These are phyloP conservation scores for Aspergillus asperescens DNA, from an alignment of 495 filamentous ascomycete species.

Conservation along the genomic window DNA sequence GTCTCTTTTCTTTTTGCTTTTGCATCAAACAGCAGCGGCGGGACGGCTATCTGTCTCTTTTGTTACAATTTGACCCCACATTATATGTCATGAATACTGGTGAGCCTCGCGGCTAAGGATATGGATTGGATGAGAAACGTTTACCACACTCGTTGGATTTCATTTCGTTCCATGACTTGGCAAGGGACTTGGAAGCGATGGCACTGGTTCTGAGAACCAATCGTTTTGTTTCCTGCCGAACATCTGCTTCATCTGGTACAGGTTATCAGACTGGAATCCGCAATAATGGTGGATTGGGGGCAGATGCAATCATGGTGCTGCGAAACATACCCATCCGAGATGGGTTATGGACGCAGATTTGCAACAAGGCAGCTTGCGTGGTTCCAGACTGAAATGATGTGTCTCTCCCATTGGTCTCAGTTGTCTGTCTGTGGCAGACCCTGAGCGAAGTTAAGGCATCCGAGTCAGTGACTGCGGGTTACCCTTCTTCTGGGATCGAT, in stretches of 20 bases:
- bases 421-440: constrained; percentile 37
- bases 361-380: constrained; percentile 8
- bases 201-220: constrained; percentile 6
- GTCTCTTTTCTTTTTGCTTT: constrained; percentile 19
- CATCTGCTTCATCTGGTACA: constrained; percentile 20
- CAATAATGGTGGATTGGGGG: constrained; percentile 11
- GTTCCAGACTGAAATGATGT: constrained; percentile 10
- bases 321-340: constrained; percentile 20
- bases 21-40: constrained; percentile 48
- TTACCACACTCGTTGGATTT: constrained; percentile 30
- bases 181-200: not conserved
- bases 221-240: not conserved
- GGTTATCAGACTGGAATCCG: constrained; percentile 22
- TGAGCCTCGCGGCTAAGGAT: constrained; percentile 56
- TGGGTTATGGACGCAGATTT: constrained; percentile 22
- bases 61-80: constrained; percentile 31
- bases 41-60: constrained; percentile 48
- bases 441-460: constrained; percentile 1
- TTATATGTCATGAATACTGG: constrained; percentile 54
- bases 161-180: constrained; percentile 35
- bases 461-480: constrained; percentile 23
- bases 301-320: constrained; percentile 13
- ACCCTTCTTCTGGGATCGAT: not conserved
- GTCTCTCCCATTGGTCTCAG: constrained; percentile 2
- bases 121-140: constrained; percentile 51